Evolutionary conservation across 352 stramenopile genomes (phyloP), one percentile per base, ranked within the genome.

Genomic region (Phytopythium delawarense): DNA sequence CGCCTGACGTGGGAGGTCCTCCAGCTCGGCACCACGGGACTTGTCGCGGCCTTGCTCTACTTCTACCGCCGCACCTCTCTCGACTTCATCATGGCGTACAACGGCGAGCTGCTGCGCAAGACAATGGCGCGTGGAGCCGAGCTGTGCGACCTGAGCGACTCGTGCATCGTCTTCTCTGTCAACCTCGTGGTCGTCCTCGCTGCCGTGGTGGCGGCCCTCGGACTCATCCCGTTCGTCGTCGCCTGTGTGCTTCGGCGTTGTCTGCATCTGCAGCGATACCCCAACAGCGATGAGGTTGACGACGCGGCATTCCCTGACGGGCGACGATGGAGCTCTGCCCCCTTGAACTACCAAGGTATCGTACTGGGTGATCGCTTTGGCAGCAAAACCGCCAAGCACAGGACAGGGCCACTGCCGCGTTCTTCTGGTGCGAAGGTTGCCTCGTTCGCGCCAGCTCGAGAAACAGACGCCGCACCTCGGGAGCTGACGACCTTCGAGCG

Each of bases 1-100:
- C 69, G 69, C 11, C 59, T 75, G 11, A 70, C 69, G 6, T 75
- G 69, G 69, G 69, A 75, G 52, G 70, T 75, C 65, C 59, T 72
- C 30, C 69, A 72, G 37, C 69, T 72, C 30, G 60, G 72, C 30
- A 66, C 68, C 42, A 72, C 69, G 9, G 65, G 65, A 6, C 64
- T 72, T 45, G 65, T 70, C 11, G 69, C 61, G 4, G 64, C 70
- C 37, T 54, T 63, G 46, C 65, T 75, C 18, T 67, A 70, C 34
- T 65, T 60, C 39, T 67, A 65, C 59, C 65, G 65, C 53, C 69
- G 65, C 58, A 70, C 65, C n/a, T 72, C 65, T 32, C 62, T 75
- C 8, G 62, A 53, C 23, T 72, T 70, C 45, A 72, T 75, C 13
- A 70, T 72, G 30, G 46, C 67, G 15, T 45, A 65, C 48, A 75